Percentiles rank a stretch among this genome's conserved stretches.
Conservation (phyloP, 2,329 filamentous ascomycete species). For the Aspergillus aculeatinus region DNA sequence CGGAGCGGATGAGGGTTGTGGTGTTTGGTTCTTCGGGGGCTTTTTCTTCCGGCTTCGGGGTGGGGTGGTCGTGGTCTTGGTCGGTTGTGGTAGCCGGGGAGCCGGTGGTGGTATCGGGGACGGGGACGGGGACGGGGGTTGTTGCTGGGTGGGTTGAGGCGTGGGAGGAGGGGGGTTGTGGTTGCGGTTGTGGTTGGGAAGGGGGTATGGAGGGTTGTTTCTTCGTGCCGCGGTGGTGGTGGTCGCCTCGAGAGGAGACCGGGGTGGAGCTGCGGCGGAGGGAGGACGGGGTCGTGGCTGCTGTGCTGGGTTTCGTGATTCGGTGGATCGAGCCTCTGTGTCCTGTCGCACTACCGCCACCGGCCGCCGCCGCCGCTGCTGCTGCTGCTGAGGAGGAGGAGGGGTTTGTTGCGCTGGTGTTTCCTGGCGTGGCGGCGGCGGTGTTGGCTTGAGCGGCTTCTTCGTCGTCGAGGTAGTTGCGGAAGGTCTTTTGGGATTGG, state of each 20-base stretch:
- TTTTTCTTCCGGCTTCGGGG: conserved; percentile 5
- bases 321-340: conserved; percentile 20
- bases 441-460: conserved; percentile 40
- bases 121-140: not conserved
- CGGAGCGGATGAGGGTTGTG: conserved; percentile 30
- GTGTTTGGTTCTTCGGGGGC: conserved; percentile 14
- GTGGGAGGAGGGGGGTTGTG: not conserved
- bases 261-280: conserved; percentile 31
- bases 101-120: conserved; percentile 2
- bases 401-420: conserved; percentile 9
- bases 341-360: not conserved
- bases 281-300: conserved; percentile 7
- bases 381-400: not conserved
- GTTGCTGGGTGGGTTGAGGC: not conserved
- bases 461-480: conserved; percentile 53
- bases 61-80: no score
- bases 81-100: not conserved
- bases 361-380: conserved; percentile 2
- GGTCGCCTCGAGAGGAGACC: conserved; percentile 14
- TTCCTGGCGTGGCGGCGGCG: conserved; percentile 16
- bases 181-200: not conserved
- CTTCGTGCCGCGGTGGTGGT: conserved; percentile 15
- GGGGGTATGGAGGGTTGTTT: conserved; percentile 19
- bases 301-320: conserved; percentile 20
- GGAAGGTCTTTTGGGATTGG: conserved; percentile 50